Evolutionary conservation across 2,329 filamentous ascomycete genomes (phyloP).

Genomic region (Endoconidiophora laricicola): DNA sequence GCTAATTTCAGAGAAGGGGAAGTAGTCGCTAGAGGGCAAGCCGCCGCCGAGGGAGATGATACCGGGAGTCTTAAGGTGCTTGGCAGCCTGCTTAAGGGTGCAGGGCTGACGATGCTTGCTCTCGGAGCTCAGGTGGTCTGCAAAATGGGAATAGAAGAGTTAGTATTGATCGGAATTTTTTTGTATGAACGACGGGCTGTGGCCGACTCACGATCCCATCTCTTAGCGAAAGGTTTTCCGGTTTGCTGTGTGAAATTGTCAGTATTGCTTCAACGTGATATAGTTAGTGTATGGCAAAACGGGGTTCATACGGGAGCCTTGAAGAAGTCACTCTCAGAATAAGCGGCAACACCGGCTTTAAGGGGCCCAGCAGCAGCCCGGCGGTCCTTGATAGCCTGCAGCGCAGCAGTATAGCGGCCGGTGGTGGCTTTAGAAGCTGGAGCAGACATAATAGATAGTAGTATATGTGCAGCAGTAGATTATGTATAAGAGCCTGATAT

Average conservation of each 20-base stretch:
- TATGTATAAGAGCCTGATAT: neutral
- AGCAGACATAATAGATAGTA: slow-evolving; percentile 3
- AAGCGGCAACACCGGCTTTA: slow-evolving; percentile 59
- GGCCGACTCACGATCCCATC: slow-evolving; percentile 61
- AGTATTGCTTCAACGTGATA: neutral
- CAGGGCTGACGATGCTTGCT: slow-evolving; percentile 43
- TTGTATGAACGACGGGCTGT: neutral
- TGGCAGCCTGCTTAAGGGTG: slow-evolving; percentile 70
- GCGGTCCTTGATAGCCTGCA: slow-evolving; percentile 49
- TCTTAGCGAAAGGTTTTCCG: slow-evolving; percentile 58
- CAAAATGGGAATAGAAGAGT: neutral
- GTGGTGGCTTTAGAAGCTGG: slow-evolving; percentile 3
- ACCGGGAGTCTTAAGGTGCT: slow-evolving; percentile 61
- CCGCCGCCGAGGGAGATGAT: slow-evolving; percentile 88
- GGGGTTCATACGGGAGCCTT: slow-evolving; percentile 47
- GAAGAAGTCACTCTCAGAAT: slow-evolving; percentile 66
- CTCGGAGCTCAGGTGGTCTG: slow-evolving; percentile 45
- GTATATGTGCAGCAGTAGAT: neutral
- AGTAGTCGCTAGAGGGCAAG: slow-evolving; percentile 74
- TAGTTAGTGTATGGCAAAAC: slow-evolving; percentile 3
- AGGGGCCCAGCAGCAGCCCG: slow-evolving; percentile 57
- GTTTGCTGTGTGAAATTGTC: slow-evolving; percentile 17
- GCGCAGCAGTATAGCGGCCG: slow-evolving; percentile 9
- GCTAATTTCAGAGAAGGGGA: slow-evolving; percentile 69
- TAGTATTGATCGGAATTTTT: slow-evolving; percentile 4